Conservation (phyloP, 495 filamentous ascomycete genomes). For the Talaromyces adpressus region DNA sequence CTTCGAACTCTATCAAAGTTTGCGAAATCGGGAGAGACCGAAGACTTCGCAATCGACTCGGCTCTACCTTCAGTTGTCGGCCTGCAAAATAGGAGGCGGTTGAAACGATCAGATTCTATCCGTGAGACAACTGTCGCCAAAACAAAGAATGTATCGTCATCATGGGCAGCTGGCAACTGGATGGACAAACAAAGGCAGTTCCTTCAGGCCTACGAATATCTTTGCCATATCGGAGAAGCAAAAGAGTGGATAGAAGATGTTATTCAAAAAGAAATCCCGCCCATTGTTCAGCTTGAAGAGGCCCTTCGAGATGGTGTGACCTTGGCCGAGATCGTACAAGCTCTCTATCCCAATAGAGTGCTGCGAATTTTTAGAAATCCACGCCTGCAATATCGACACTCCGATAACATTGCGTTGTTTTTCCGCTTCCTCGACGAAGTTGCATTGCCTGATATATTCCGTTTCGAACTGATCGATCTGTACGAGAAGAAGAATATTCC, state of each 20-base stretch:
- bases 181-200: conserved; percentile 98
- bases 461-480: conserved; percentile 94
- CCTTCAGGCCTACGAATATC: conserved; percentile 94
- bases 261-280: conserved; percentile 80
- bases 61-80: conserved; percentile 79
- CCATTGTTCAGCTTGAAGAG: conserved; percentile 95
- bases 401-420: conserved; percentile 92
- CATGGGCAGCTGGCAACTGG: conserved; percentile 87
- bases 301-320: conserved; percentile 89
- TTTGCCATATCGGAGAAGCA: conserved; percentile 98
- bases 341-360: conserved; percentile 67
- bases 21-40: conserved; percentile 63
- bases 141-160: conserved; percentile 41
- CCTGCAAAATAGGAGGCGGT: conserved; percentile 69
- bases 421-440: conserved; percentile 89
- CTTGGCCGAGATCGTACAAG: conserved; percentile 90
- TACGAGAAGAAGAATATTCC: conserved; percentile 99
- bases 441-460: conserved; percentile 95
- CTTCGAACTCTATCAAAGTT: conserved; percentile 83
- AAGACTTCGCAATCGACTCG: conserved; percentile 71
- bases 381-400: conserved; percentile 89
- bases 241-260: conserved; percentile 99
- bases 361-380: conserved; percentile 77
- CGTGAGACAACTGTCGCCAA: conserved; percentile 39
- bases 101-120: conserved; percentile 67